Evolutionary conservation across 1,284 basidiomycete genomes (phyloP).

Genomic region (Trichosporon sp.): DNA sequence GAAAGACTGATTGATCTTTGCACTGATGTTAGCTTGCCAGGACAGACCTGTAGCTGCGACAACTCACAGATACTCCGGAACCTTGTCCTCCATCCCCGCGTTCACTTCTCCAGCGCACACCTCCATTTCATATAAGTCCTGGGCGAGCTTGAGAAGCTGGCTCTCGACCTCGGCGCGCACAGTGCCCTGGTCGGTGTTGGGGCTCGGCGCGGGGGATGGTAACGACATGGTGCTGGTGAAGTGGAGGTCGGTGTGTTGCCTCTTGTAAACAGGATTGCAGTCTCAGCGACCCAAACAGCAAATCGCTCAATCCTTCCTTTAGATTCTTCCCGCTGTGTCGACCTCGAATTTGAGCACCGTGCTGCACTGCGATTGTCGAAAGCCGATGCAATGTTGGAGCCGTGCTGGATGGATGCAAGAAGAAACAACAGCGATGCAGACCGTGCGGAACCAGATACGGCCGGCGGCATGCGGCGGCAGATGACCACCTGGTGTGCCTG

Average conservation of each 20-base stretch:
- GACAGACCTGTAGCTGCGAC: background rate
- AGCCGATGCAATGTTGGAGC: constrained; percentile 5
- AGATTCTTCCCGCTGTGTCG: too few relatives aligned
- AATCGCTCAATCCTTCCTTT: background rate
- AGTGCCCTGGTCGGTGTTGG: constrained; percentile 21
- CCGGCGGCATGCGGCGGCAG: background rate
- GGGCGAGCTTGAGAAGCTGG: constrained; percentile 30
- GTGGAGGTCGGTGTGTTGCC: background rate
- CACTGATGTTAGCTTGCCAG: constrained; percentile 15
- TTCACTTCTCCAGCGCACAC: constrained; percentile 44
- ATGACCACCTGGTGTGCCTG: background rate
- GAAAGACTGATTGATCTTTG: constrained; percentile 32
- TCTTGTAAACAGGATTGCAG: too few relatives aligned
- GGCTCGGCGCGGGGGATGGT: constrained; percentile 35
- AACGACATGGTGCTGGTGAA: constrained; percentile 10
- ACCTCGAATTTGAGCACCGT: background rate
- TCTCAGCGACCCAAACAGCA: background rate
- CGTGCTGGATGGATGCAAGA: constrained; percentile 6
- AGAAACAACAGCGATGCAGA: background rate
- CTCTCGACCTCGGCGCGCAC: constrained; percentile 33
- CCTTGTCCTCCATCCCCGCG: constrained; percentile 32
- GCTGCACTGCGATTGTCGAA: background rate
- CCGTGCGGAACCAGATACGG: background rate
- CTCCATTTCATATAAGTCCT: constrained; percentile 46
- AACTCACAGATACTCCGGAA: constrained; percentile 36